Evolutionary conservation across 2,329 filamentous ascomycete species (phyloP).

Genomic region (Aspergillus oerlinghausenensis): DNA sequence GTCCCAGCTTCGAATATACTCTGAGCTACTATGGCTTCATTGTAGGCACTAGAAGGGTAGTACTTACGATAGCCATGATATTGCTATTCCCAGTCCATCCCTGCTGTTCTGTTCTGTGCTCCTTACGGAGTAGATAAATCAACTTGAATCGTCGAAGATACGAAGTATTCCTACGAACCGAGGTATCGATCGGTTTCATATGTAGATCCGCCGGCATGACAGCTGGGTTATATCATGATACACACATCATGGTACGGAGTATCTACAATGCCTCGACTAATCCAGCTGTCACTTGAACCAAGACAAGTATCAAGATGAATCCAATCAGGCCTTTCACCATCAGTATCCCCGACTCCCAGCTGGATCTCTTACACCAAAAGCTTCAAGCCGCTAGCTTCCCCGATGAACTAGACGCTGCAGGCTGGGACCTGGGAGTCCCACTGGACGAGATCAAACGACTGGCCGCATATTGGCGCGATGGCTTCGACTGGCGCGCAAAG

Average conservation of each 20-base stretch:
- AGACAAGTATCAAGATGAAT: conserved; percentile 9
- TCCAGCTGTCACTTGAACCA: not conserved
- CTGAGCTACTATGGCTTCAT: not conserved
- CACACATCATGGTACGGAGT: not conserved
- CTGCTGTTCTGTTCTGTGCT: not conserved
- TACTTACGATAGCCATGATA: not conserved
- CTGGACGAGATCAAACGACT: conserved; percentile 57
- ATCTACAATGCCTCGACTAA: not conserved
- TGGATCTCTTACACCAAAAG: conserved; percentile 54
- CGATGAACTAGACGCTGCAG: conserved; percentile 50
- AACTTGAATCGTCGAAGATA: not conserved
- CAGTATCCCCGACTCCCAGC: conserved; percentile 46
- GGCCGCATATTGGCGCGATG: conserved; percentile 52
- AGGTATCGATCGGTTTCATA: not conserved
- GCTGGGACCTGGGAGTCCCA: conserved; percentile 58
- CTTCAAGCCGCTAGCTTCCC: conserved; percentile 53
- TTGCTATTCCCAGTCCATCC: not conserved
- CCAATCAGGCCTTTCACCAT: conserved; percentile 44
- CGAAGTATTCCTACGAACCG: not conserved
- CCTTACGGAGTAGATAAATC: not conserved
- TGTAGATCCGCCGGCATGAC: not conserved
- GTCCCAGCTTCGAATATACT: not conserved
- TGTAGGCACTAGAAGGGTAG: not conserved
- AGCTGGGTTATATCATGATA: not conserved
- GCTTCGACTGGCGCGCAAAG: conserved; percentile 57